These are phyloP conservation scores for Grigorovia yakushimaensis DNA, from an alignment of 805 yeast species.

Conservation along the genomic window DNA sequence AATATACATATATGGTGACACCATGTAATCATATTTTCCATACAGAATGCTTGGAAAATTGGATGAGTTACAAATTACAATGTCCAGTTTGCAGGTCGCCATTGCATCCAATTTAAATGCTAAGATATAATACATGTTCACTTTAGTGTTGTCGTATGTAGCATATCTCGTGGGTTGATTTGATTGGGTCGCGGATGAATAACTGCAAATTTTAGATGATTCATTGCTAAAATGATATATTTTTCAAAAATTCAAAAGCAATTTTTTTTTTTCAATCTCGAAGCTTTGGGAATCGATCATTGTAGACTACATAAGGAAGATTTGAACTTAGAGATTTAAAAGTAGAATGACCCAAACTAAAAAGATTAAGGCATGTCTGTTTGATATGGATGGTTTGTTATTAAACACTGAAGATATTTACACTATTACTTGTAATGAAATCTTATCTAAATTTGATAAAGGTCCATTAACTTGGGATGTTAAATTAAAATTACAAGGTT, in stretches of 20 bases:
- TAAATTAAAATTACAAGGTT: slow-evolving; percentile 79
- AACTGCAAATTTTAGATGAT: no score
- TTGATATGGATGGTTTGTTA: slow-evolving; percentile 91
- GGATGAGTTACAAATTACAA: slow-evolving; percentile 90
- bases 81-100: slow-evolving; percentile 89
- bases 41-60: slow-evolving; percentile 73
- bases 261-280: neutral
- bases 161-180: no score
- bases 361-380: slow-evolving; percentile 26
- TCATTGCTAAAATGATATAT: no score
- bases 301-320: no score
- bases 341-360: slow-evolving; percentile 5
- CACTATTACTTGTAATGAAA: slow-evolving; percentile 63
- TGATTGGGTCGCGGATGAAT: no score
- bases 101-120: slow-evolving; percentile 59
- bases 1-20: slow-evolving; percentile 62
- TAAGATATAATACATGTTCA: no score
- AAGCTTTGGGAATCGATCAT: no score
- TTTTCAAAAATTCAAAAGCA: neutral
- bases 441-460: slow-evolving; percentile 58
- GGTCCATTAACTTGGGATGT: slow-evolving; percentile 87
- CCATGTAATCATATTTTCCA: slow-evolving; percentile 92
- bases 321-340: neutral
- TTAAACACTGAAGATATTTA: slow-evolving; percentile 89
- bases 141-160: no score